Evolutionary conservation across 495 filamentous ascomycete genomes (phyloP).

Genomic region (Lichina pygmaea): DNA sequence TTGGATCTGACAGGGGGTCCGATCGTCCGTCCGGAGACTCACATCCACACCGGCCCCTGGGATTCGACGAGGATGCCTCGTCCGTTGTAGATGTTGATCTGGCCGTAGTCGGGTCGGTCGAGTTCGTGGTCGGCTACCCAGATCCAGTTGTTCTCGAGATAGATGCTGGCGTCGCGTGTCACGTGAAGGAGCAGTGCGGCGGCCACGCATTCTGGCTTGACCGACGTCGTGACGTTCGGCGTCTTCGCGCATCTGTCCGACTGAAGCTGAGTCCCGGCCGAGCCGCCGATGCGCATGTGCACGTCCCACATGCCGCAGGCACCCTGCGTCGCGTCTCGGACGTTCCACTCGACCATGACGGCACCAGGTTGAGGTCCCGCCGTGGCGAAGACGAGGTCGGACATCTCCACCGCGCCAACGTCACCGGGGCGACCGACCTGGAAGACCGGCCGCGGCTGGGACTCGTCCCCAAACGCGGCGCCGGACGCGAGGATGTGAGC

Average conservation of each 20-base stretch:
- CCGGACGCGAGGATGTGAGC: constrained; percentile 70
- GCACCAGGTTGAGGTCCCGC: constrained; percentile 58
- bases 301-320: constrained; percentile 73
- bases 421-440: constrained; percentile 62
- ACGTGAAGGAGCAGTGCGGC: constrained; percentile 68
- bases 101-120: constrained; percentile 44
- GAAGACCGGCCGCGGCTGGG: constrained; percentile 43
- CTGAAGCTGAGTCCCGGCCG: constrained; percentile 56
- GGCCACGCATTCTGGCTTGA: constrained; percentile 29
- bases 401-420: constrained; percentile 54
- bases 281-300: constrained; percentile 66
- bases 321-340: constrained; percentile 34
- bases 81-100: constrained; percentile 81
- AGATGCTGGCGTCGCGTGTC: constrained; percentile 37
- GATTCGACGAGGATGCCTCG: constrained; percentile 59
- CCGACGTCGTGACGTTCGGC: constrained; percentile 25
- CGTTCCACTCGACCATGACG: constrained; percentile 78
- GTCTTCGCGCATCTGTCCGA: constrained; percentile 48
- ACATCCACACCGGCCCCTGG: constrained; percentile 31
- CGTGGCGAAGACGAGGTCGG: constrained; percentile 57
- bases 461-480: constrained; percentile 36
- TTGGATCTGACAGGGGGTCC: no score
- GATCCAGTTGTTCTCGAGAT: constrained; percentile 83
- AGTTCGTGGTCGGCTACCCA: constrained; percentile 92
- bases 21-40: neutral